phyloP scores from a whole-genome alignment of 768 basidiomycete genomes.

The Mycena latifolia region DNA sequence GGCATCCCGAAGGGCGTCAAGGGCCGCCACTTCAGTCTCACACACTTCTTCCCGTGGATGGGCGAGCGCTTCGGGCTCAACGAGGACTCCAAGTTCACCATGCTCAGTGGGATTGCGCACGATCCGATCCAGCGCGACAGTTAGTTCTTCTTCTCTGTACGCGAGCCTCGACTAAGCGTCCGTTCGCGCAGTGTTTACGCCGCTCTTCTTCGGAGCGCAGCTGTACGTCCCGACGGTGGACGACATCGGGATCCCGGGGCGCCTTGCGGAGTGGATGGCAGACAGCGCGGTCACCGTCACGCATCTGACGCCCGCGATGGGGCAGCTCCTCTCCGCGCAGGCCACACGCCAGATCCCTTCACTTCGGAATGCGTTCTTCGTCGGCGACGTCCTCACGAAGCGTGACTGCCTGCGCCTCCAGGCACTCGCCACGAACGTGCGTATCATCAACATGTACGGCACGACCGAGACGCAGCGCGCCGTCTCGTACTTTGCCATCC shows the following conservation, averaged over 20 bases:
- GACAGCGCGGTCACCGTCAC: conserved; percentile 92
- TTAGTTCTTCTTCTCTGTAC: conserved; percentile 57
- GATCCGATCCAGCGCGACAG: conserved; percentile 99
- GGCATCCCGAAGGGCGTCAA: conserved; percentile 99
- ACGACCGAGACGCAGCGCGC: conserved; percentile 99
- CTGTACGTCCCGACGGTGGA: conserved; percentile 97
- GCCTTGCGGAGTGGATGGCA: conserved; percentile 99
- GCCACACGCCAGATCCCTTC: conserved; percentile 90
- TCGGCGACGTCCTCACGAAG: conserved; percentile 99
- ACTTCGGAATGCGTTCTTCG: conserved; percentile 94
- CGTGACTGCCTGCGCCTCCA: conserved; percentile 97
- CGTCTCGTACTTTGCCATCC: conserved; percentile 96
- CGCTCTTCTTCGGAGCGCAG: conserved; percentile 95
- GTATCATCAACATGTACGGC: conserved; percentile 99
- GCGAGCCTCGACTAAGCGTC: neutral
- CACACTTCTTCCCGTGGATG: conserved; percentile 99
- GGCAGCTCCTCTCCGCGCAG: conserved; percentile 89
- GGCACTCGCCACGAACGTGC: conserved; percentile 89
- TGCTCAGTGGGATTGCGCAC: conserved; percentile 99
- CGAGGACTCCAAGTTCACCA: conserved; percentile 89
- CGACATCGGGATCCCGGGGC: conserved; percentile 96
- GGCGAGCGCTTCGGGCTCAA: conserved; percentile 83
- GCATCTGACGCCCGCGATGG: conserved; percentile 99
- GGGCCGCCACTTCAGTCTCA: conserved; percentile 95
- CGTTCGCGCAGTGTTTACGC: conserved; percentile 87